Conservation (phyloP, 139 green algal species). For the Coelastrella sp. region DNA sequence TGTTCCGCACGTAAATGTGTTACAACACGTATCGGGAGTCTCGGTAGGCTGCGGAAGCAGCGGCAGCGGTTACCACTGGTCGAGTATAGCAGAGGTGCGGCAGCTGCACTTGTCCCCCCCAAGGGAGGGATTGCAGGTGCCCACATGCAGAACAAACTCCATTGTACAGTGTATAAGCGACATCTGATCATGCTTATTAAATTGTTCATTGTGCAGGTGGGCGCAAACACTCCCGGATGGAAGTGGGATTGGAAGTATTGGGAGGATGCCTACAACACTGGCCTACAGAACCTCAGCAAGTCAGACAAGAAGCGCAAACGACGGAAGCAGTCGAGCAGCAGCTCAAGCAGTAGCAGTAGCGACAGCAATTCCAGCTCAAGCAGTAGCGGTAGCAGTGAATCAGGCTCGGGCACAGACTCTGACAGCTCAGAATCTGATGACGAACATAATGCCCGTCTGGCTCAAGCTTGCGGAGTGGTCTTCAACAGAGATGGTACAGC, state of each 20-base stretch:
- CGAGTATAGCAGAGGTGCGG: not conserved
- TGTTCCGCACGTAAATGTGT: no score
- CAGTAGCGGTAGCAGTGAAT: not conserved
- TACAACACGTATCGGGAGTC: no score
- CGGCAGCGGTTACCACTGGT: not conserved
- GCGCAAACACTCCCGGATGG: slow-evolving; percentile 59
- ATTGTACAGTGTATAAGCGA: not conserved
- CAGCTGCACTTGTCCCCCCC: not conserved
- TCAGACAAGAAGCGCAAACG: not conserved
- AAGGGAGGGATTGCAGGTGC: not conserved
- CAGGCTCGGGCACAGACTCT: slow-evolving; percentile 23
- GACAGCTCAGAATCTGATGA: slow-evolving; percentile 46
- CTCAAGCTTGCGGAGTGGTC: not conserved
- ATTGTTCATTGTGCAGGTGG: slow-evolving; percentile 63
- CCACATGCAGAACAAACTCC: no score
- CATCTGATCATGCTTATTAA: not conserved
- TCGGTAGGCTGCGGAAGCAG: no score
- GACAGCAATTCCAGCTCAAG: not conserved
- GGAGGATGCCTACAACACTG: slow-evolving; percentile 84
- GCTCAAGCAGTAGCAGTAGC: slow-evolving; percentile 17
- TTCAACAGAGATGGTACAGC: slow-evolving; percentile 80
- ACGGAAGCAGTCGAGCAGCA: slow-evolving; percentile 7
- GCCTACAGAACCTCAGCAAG: slow-evolving; percentile 13
- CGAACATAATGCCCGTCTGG: not conserved
- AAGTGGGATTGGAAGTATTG: slow-evolving; percentile 85